A percentile compares a stretch with the other conserved stretches of the same genome.
These are phyloP conservation scores for Pulveroboletus sp. DNA, from an alignment of 768 basidiomycete species.

Conservation along the genomic window DNA sequence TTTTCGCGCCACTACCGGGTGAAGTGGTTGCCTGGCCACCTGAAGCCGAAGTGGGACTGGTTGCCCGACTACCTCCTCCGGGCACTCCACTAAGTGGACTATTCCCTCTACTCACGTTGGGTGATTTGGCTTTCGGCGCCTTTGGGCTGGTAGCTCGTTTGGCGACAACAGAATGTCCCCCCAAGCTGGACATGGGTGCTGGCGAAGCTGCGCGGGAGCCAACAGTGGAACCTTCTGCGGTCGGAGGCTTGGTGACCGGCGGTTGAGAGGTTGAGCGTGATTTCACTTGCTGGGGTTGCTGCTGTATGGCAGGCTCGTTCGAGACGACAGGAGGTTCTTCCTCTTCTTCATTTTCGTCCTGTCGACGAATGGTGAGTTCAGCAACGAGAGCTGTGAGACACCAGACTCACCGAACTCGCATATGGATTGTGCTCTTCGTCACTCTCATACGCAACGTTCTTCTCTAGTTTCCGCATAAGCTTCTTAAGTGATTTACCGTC, in stretches of 20 bases:
- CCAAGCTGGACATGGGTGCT: constrained; percentile 47
- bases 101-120: constrained; percentile 46
- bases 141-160: constrained; percentile 85
- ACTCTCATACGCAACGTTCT: constrained; percentile 75
- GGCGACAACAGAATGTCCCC: constrained; percentile 77
- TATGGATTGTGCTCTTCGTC: constrained; percentile 82
- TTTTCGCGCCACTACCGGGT: constrained; percentile 18
- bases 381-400: background rate
- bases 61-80: constrained; percentile 46
- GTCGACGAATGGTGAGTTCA: constrained; percentile 1
- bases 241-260: constrained; percentile 32
- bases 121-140: constrained; percentile 52
- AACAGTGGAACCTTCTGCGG: constrained; percentile 21
- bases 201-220: constrained; percentile 57
- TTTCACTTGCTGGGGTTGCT: constrained; percentile 40
- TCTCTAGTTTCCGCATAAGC: constrained; percentile 78
- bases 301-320: constrained; percentile 42
- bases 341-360: constrained; percentile 75
- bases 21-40: constrained; percentile 37
- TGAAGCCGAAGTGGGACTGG: constrained; percentile 42
- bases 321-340: constrained; percentile 49
- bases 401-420: constrained; percentile 60
- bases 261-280: constrained; percentile 43
- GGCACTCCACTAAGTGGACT: constrained; percentile 48
- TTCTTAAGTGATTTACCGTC: constrained; percentile 83